These are phyloP conservation scores for Polygonum aviculare DNA, from an alignment of 148 eudicot genomes.

Conservation along the genomic window DNA sequence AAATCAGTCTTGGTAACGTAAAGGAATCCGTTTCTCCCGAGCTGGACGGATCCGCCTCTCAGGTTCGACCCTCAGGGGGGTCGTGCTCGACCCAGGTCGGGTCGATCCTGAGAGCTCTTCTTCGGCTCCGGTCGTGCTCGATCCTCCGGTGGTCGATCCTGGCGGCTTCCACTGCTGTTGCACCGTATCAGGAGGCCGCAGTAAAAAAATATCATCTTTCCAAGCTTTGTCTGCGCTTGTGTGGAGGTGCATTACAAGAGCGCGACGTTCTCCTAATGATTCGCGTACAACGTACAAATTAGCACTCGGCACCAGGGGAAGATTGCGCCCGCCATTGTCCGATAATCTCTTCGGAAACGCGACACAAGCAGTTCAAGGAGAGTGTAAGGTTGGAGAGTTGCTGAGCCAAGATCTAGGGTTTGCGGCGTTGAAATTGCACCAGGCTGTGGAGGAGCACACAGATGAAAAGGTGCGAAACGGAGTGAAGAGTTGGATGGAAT, in stretches of 20 bases:
- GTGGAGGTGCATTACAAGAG: constrained; percentile 26
- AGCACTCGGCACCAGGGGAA: constrained; percentile 11
- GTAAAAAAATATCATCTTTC: constrained; percentile 20
- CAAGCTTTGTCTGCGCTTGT: constrained; percentile 22
- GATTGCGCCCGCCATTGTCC: constrained; percentile 24
- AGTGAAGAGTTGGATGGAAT: constrained; percentile 3
- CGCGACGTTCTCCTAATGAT: neutral
- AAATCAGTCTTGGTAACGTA: too few relatives aligned
- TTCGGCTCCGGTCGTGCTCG: too few relatives aligned
- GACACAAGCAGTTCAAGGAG: neutral
- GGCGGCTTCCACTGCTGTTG: too few relatives aligned
- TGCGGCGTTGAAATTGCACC: neutral
- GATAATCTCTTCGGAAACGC: constrained; percentile 18
- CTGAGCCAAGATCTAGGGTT: constrained; percentile 15
- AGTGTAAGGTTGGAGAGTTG: neutral
- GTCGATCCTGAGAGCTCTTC: too few relatives aligned
- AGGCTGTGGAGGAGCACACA: constrained; percentile 10
- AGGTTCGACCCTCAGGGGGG: too few relatives aligned
- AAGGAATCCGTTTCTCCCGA: too few relatives aligned
- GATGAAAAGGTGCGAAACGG: neutral
- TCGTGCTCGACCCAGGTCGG: too few relatives aligned
- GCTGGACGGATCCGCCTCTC: too few relatives aligned
- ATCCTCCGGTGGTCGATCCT: too few relatives aligned
- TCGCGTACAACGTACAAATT: constrained; percentile 3
- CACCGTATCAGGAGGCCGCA: too few relatives aligned